These are phyloP conservation scores for Lentinula guzmanii DNA, from an alignment of 768 basidiomycete species.

Conservation along the genomic window DNA sequence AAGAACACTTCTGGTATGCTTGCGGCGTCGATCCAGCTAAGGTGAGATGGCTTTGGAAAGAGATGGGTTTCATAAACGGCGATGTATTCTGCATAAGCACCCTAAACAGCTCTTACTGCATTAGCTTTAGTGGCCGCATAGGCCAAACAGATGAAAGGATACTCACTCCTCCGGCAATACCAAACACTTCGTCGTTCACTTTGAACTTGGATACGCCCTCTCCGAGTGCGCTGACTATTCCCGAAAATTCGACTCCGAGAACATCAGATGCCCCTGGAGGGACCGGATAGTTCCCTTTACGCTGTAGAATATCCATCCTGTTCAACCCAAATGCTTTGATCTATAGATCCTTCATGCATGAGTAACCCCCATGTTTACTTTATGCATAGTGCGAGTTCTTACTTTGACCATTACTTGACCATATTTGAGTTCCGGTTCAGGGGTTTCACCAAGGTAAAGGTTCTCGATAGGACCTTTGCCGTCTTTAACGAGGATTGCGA, in stretches of 20 bases:
- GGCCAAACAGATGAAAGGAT: not conserved
- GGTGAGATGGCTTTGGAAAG: constrained; percentile 63
- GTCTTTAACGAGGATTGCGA: constrained; percentile 72
- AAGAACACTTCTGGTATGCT: constrained; percentile 85
- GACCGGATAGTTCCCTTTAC: constrained; percentile 67
- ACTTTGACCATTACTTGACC: constrained; percentile 81
- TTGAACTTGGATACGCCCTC: constrained; percentile 46
- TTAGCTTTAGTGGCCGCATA: not conserved
- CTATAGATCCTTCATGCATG: constrained; percentile 24
- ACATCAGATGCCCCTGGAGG: constrained; percentile 72
- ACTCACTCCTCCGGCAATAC: constrained; percentile 74
- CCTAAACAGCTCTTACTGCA: constrained; percentile 35
- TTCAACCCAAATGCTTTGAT: constrained; percentile 85
- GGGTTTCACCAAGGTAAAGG: constrained; percentile 69
- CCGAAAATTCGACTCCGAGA: constrained; percentile 87
- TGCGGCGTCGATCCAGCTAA: constrained; percentile 83
- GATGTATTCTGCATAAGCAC: constrained; percentile 89
- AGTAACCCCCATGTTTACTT: not conserved
- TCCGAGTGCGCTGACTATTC: constrained; percentile 51
- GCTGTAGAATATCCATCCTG: constrained; percentile 77
- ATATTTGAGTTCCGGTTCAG: constrained; percentile 50
- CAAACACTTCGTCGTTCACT: constrained; percentile 68
- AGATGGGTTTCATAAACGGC: constrained; percentile 59
- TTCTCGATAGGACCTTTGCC: constrained; percentile 71
- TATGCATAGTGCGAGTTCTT: not conserved